phyloP scores from a whole-genome alignment of 164 flowering plant genomes.

The Vitis cinerea region DNA sequence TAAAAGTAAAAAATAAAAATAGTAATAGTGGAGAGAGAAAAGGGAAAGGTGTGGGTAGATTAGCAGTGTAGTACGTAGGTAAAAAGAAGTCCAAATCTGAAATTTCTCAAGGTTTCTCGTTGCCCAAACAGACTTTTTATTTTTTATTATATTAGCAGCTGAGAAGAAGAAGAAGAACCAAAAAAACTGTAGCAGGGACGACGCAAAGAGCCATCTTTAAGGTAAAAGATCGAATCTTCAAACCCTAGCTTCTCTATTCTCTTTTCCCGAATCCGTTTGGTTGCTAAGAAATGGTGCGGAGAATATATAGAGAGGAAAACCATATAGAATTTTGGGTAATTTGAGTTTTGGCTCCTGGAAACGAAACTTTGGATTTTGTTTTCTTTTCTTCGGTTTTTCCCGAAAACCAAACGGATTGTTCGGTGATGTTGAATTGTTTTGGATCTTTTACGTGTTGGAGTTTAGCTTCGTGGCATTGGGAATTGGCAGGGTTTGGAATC shows the following conservation, averaged over 20 bases:
- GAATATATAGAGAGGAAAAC: neutral
- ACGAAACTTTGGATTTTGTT: no score
- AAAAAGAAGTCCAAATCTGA: neutral
- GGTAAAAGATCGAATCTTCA: slow-evolving; percentile 7
- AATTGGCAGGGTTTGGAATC: neutral
- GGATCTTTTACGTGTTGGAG: neutral
- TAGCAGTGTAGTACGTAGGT: neutral
- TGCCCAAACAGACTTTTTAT: neutral
- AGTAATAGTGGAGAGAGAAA: neutral
- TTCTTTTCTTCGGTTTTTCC: neutral
- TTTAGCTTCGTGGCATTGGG: neutral
- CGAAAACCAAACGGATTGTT: neutral
- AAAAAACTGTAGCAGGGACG: neutral
- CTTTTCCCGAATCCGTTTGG: neutral
- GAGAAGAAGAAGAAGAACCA: neutral
- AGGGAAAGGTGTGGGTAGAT: neutral
- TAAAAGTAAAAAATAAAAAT: neutral
- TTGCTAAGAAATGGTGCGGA: neutral
- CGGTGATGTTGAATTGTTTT: neutral
- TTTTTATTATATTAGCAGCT: neutral
- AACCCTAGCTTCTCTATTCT: slow-evolving; percentile 10
- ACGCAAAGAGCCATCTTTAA: neutral
- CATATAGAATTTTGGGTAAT: no score
- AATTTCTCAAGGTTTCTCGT: neutral
- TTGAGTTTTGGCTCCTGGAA: no score